Evolutionary conservation across 139 green algal species (phyloP), one percentile per base, ranked within the genome.

Genomic region (Tetraselmis striata): DNA sequence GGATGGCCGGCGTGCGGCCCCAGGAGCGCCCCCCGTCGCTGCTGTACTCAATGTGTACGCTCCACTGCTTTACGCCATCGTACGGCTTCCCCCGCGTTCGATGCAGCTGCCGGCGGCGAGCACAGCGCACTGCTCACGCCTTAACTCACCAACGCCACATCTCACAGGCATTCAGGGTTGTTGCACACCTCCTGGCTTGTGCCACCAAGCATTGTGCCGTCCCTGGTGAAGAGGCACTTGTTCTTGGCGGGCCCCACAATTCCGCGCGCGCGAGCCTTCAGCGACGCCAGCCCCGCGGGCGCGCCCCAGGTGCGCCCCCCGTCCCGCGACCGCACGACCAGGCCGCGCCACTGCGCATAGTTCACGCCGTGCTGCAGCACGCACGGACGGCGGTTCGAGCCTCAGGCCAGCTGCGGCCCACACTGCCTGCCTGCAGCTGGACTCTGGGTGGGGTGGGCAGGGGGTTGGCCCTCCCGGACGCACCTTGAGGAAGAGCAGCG

Each of bases 211-310:
- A 80, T 45, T 23, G 28, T 32, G 2, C 77, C 77, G 77, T 32
- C 77, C 2, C 23, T 28, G 27, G 32, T 31, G 29, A 28, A 27
- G 28, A 80, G 27, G 77, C 29, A 32, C 77, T 80, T 80, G 28
- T 80, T 80, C 77, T 80, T 80, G 23, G 77, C 77, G 2, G 77
- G 77, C 2, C 77, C 77, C 1, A 80, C 29, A 22, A 80, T 59
- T 2, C 77, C 28, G 11, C 18, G 45, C 11, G 5, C 5, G 11
- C 45, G 45, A 5, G 5, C 18, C 11, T 67, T 67, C 45, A 67
- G 45, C 45, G 45, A 18, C 5, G 11, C 45, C 45, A 67, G 45
- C 11, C 11, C 45, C 11, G 45, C 5, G 45, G 45, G 45, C 5
- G 45, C 18, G 45, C 45, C 18, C 45, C 45, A 67, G 45, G 45